phyloP scores from a whole-genome alignment of 1,284 basidiomycete species.

The Xerocomus subilludens region DNA sequence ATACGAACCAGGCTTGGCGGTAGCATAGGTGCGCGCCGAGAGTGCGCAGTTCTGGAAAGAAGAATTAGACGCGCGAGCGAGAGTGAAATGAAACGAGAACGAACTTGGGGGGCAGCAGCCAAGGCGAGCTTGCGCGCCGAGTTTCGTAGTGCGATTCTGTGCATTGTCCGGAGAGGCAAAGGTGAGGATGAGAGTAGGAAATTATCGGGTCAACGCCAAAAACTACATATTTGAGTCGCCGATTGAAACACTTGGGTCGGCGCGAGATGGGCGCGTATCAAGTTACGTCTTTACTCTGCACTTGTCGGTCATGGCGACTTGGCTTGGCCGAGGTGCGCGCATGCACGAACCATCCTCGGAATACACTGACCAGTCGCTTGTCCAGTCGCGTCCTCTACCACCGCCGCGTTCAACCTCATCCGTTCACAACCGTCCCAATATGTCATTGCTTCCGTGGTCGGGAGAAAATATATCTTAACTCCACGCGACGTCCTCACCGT shows the following conservation, averaged over 20 bases:
- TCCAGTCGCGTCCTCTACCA: constrained; percentile 37
- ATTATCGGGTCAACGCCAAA: constrained; percentile 52
- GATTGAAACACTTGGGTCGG: constrained; percentile 41
- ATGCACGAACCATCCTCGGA: no score
- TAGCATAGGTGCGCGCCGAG: constrained; percentile 89
- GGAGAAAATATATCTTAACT: constrained; percentile 88
- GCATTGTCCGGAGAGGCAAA: constrained; percentile 72
- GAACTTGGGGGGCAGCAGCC: constrained; percentile 73
- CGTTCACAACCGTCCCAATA: constrained; percentile 89
- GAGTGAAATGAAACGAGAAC: constrained; percentile 36
- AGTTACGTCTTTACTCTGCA: constrained; percentile 3
- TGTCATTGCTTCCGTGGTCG: constrained; percentile 89
- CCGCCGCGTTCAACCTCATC: constrained; percentile 73
- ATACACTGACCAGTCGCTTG: no score
- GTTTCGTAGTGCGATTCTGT: constrained; percentile 89
- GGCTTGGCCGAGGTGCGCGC: constrained; percentile 32
- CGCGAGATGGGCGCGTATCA: constrained; percentile 27
- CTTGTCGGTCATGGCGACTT: constrained; percentile 43
- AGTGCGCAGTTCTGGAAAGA: constrained; percentile 61
- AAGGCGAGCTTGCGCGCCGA: constrained; percentile 79
- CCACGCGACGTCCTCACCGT: constrained; percentile 93
- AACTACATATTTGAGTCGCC: constrained; percentile 50
- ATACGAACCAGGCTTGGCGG: constrained; percentile 93
- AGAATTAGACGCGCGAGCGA: constrained; percentile 36
- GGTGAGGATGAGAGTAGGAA: constrained; percentile 58